A percentile compares a stretch with the other conserved stretches of the same genome.
Evolutionary conservation across 2,329 filamentous ascomycete genomes (phyloP).

Genomic region (Colletotrichum tropicale): DNA sequence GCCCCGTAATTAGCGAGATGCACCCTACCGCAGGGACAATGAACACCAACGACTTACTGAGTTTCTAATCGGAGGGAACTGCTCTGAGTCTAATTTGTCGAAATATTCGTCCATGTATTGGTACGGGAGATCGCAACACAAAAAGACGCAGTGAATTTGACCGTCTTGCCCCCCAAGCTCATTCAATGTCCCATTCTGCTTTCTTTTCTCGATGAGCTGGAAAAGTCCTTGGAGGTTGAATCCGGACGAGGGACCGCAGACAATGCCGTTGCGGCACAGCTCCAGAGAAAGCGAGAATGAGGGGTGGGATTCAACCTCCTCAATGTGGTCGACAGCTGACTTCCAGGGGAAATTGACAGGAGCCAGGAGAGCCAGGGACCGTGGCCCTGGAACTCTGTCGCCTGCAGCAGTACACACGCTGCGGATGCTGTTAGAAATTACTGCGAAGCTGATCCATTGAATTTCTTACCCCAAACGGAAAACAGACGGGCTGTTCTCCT

Average conservation of each 20-base stretch:
- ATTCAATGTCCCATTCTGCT: slow-evolving; percentile 44
- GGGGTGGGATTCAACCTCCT: slow-evolving; percentile 59
- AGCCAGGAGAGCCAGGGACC: slow-evolving; percentile 52
- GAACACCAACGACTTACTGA: slow-evolving; percentile 29
- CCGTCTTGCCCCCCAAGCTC: slow-evolving; percentile 49
- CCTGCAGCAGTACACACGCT: slow-evolving; percentile 61
- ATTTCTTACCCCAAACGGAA: slow-evolving; percentile 28
- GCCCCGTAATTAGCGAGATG: slow-evolving; percentile 21
- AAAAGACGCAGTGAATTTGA: slow-evolving; percentile 58
- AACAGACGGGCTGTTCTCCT: slow-evolving; percentile 52
- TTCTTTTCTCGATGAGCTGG: slow-evolving; percentile 53
- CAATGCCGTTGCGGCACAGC: slow-evolving; percentile 60
- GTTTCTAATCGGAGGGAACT: slow-evolving; percentile 54
- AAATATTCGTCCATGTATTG: slow-evolving; percentile 68
- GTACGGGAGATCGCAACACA: slow-evolving; percentile 68
- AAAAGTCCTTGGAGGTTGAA: slow-evolving; percentile 59
- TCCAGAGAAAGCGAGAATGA: slow-evolving; percentile 58
- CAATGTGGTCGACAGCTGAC: slow-evolving; percentile 56
- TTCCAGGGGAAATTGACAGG: slow-evolving; percentile 64
- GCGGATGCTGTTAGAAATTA: background rate
- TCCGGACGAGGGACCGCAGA: slow-evolving; percentile 66
- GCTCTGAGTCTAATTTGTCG: slow-evolving; percentile 50
- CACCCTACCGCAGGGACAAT: background rate
- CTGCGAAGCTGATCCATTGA: background rate
- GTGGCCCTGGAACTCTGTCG: slow-evolving; percentile 63